These are phyloP conservation scores for Penicillium simplicissimum DNA, from an alignment of 495 filamentous ascomycete genomes.

Conservation along the genomic window DNA sequence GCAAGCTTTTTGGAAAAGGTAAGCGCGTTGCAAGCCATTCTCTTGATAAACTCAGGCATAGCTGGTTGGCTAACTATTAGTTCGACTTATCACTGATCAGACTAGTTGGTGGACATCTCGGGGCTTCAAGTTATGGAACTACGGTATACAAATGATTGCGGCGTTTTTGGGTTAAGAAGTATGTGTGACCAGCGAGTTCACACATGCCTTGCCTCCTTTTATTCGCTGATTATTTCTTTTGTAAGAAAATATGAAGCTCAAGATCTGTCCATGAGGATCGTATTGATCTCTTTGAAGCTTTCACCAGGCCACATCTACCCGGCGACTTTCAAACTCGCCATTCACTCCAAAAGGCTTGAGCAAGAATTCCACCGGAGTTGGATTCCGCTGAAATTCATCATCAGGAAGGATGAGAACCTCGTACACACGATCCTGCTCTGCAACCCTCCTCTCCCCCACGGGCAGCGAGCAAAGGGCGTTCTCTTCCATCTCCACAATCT, in stretches of 20 bases:
- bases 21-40: too few species aligned
- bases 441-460: background rate
- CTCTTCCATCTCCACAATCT: conserved; percentile 25
- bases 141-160: background rate
- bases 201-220: background rate
- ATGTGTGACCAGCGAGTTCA: background rate
- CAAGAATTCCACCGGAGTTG: background rate
- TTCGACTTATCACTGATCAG: too few species aligned
- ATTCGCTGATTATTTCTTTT: too few species aligned
- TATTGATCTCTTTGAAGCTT: background rate
- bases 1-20: too few species aligned
- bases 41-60: too few species aligned
- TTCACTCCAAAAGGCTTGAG: background rate
- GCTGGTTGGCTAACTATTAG: too few species aligned
- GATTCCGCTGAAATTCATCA: background rate
- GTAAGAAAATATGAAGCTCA: background rate
- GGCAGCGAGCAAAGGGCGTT: background rate
- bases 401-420: background rate
- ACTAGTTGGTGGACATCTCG: too few species aligned
- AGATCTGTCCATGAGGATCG: background rate
- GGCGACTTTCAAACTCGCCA: background rate
- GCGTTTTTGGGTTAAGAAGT: background rate
- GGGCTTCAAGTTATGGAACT: too few species aligned
- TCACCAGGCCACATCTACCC: background rate
- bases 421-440: background rate